Evolutionary conservation across 2,329 filamentous ascomycete genomes (phyloP), one percentile per base, ranked within the genome.

Genomic region (Didymella segeticola): DNA sequence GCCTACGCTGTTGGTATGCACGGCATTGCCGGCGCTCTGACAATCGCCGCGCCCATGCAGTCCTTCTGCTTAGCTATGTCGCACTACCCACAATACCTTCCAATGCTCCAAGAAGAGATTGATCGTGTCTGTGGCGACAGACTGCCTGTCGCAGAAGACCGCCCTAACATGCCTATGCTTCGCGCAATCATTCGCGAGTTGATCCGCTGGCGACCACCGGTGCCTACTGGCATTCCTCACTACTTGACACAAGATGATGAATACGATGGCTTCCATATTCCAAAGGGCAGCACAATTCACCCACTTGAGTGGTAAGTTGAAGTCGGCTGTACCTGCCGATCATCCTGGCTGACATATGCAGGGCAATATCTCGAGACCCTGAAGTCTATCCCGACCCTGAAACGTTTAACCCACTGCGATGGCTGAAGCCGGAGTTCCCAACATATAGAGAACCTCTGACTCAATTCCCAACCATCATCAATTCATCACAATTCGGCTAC

Each of bases 311-410:
- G 77, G 77, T 77, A 60, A 69, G 71, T 60, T 31, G n/a, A 19
- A 1, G 1, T 22, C 20, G 6, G 1, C 8, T 33, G n/a, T 27
- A 14, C 9, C 15, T 37, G 17, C n/a, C 11, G 15, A 45, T 14
- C 17, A 9, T 10, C 5, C 33, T 49, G 31, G 47, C 63, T 65
- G 60, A 68, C 20, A 38, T 25, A 14, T 34, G 22, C 41, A 80
- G 79, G 78, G 76, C 81, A 23, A 82, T 84, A 58, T 77, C 82
- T 26, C 79, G 81, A 23, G 82, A 84, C 48, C 78, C 80, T 8
- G 68, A 69, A 2, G 75, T 79, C 30, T 85, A 82, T 62, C 81
- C 81, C 2, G 36, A 95, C 69, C 92, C 95, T 2, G 93, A 98
- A 69, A 71, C 72, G 20, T 85, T 83, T 71, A 79, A 80, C 27